Conservation (phyloP, 129 eudicot species). For the Chrysanthemum lavandulifolium region DNA sequence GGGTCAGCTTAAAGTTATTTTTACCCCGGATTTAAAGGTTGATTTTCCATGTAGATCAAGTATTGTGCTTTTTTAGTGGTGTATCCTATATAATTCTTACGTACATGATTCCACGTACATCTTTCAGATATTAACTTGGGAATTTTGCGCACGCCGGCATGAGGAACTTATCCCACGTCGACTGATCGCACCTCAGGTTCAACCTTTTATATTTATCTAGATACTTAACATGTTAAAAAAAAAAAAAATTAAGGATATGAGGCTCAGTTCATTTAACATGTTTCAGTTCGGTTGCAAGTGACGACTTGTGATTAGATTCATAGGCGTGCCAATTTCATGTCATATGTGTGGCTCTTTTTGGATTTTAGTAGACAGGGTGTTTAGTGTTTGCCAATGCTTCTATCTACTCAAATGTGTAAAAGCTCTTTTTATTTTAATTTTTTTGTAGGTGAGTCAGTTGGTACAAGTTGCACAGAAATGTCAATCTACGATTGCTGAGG, state of each 20-base stretch:
- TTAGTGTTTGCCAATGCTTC: too few species aligned
- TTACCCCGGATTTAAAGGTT: slow-evolving; percentile 87
- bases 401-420: too few species aligned
- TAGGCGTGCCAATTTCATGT: too few species aligned
- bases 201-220: too few species aligned
- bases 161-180: slow-evolving; percentile 95
- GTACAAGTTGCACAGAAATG: slow-evolving; percentile 93
- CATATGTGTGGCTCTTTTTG: too few species aligned
- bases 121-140: slow-evolving; percentile 88
- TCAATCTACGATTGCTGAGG: slow-evolving; percentile 76
- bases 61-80: not conserved
- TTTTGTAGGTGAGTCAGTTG: slow-evolving; percentile 79
- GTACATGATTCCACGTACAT: not conserved
- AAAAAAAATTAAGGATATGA: too few species aligned
- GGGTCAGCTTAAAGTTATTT: slow-evolving; percentile 86
- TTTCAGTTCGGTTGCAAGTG: too few species aligned
- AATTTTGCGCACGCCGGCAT: slow-evolving; percentile 91
- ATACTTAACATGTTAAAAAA: too few species aligned
- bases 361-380: too few species aligned
- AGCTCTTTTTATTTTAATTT: not conserved
- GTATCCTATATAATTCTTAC: not conserved
- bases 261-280: too few species aligned
- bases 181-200: slow-evolving; percentile 93
- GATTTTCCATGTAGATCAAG: not conserved
- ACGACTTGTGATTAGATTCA: too few species aligned